Conservation (phyloP, 2,329 filamentous ascomycete species). For the Hypoxylon sp. region DNA sequence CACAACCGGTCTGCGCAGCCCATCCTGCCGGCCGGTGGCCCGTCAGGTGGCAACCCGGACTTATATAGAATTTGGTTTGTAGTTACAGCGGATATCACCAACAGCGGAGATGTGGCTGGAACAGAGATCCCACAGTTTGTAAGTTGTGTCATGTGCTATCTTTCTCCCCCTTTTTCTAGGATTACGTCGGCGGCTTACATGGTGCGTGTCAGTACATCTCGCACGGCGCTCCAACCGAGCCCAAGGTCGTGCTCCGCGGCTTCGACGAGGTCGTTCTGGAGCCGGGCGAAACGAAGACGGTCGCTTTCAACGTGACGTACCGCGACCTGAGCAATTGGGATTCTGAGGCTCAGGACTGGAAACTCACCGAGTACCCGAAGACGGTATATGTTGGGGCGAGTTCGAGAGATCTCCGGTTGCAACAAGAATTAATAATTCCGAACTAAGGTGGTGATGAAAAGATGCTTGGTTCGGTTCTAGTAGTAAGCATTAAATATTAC, state of each 20-base stretch:
- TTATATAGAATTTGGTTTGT: slow-evolving; percentile 77
- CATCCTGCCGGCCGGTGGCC: slow-evolving; percentile 60
- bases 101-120: slow-evolving; percentile 73
- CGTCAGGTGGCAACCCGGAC: slow-evolving; percentile 71
- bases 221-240: slow-evolving; percentile 81
- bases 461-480: no score
- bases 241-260: slow-evolving; percentile 74
- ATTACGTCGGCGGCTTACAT: not conserved
- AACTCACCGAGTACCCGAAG: slow-evolving; percentile 64
- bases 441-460: slow-evolving; percentile 6
- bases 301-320: slow-evolving; percentile 76
- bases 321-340: slow-evolving; percentile 93
- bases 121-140: slow-evolving; percentile 79
- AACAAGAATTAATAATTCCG: slow-evolving; percentile 26
- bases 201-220: slow-evolving; percentile 67
- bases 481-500: no score
- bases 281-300: slow-evolving; percentile 73
- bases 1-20: slow-evolving; percentile 69
- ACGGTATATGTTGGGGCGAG: slow-evolving; percentile 66
- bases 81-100: slow-evolving; percentile 74
- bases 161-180: not conserved
- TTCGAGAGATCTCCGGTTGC: slow-evolving; percentile 44
- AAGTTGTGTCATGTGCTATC: no score
- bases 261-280: slow-evolving; percentile 82
- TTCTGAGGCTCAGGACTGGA: slow-evolving; percentile 80